Base-by-base conservation (phyloP, 768 basidiomycete species). In the Chiua virens region DNA sequence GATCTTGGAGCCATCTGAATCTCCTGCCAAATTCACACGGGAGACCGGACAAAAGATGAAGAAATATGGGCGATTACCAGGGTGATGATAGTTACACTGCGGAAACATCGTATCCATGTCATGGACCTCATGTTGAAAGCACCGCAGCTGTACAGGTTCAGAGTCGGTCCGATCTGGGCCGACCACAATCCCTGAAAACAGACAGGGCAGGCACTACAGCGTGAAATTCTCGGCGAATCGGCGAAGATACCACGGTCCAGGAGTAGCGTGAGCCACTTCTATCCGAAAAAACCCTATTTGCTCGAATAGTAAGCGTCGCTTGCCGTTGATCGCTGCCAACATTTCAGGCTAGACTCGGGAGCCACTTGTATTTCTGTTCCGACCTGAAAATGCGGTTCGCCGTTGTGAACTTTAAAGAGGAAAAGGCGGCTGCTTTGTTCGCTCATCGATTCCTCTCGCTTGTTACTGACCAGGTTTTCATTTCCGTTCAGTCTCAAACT, bases 261-360 rank as follows among this genome's bases (percentile, higher is more conserved):
- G 41, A 23, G 17, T 42, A 6, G 17, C 7, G 41, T 22, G 8
- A 42, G 41, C 25, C 23, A 23, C 20, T 27, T 27, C 25, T 3
- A 30, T 11, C 41, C 41, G 25, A 14, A 42, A 27, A n/a, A 27
- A n/a, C 41, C 25, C 41, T 41, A 25, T 23, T 17, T 27, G 21
- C 27, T 28, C 25, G 27, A n/a, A 41, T 23, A 8, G 13, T 15
- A n/a, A n/a, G n/a, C n/a, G n/a, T n/a, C n/a, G n/a, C n/a, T n/a
- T 42, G 38, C 47, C 39, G 46, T 38, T 37, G 14, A 40, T 39
- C 43, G 49, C 36, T 23, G 23, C 28, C 14, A 43, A 38, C 15
- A 13, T 42, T 38, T 41, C 44, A 48, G 60, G 51, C 45, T 42
- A 36, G 27, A 49, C 42, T 45, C 60, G 60, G 60, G 45, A 52